A percentile compares a stretch with the other conserved stretches of the same genome.
These are phyloP conservation scores for Globisporangium echinulatum DNA, from an alignment of 352 stramenopile species.

Conservation along the genomic window DNA sequence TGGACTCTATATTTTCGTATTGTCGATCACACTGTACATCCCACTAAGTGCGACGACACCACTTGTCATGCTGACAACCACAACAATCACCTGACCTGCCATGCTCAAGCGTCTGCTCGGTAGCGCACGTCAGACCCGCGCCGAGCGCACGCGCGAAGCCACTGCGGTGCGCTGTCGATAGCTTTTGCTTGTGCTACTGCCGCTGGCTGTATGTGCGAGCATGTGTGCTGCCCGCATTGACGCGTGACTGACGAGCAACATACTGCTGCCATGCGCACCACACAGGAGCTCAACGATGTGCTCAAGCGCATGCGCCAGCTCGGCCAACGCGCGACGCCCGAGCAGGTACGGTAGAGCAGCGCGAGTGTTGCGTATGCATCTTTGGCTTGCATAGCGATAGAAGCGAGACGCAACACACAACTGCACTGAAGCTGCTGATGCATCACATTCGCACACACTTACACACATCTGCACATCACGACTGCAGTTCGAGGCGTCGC, in stretches of 20 bases:
- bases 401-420: too few relatives aligned
- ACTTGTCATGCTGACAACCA: background rate
- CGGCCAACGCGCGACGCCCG: slow-evolving; percentile 39
- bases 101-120: slow-evolving; percentile 17
- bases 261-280: background rate
- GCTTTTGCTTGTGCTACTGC: too few relatives aligned
- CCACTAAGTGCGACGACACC: background rate
- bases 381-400: too few relatives aligned
- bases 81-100: background rate
- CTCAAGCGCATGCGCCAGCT: slow-evolving; percentile 47
- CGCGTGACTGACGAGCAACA: background rate
- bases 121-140: slow-evolving; percentile 35
- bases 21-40: background rate
- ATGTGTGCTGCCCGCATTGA: background rate
- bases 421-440: background rate
- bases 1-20: background rate
- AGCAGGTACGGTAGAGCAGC: slow-evolving; percentile 29
- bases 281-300: slow-evolving; percentile 54
- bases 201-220: background rate
- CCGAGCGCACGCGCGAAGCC: slow-evolving; percentile 34
- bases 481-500: slow-evolving; percentile 54
- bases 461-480: background rate
- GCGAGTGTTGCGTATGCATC: too few relatives aligned
- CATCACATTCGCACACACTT: background rate
- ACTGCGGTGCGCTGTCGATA: slow-evolving; percentile 21